These are phyloP conservation scores for Gomphus bonarii DNA, from an alignment of 1,284 basidiomycete species.

Conservation along the genomic window DNA sequence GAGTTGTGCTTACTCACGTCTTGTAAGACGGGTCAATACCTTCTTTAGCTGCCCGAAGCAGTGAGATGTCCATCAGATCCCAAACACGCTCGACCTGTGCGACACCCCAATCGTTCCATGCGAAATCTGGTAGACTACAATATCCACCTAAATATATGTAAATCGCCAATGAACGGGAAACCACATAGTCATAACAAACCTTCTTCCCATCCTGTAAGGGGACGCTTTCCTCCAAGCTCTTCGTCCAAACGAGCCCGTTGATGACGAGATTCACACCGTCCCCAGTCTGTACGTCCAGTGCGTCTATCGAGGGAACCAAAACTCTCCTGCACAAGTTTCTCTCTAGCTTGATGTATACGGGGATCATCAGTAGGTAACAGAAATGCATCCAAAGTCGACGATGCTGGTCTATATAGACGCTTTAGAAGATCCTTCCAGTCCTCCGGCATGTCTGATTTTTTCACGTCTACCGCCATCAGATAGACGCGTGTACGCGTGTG, in stretches of 20 bases:
- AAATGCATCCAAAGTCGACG: conserved; percentile 85
- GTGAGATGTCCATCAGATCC: conserved; percentile 89
- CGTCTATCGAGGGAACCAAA: conserved; percentile 49
- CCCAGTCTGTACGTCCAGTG: conserved; percentile 80
- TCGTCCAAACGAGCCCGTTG: conserved; percentile 83
- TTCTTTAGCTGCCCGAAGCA: conserved; percentile 71
- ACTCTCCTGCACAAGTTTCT: conserved; percentile 68
- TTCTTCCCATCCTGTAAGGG: conserved; percentile 90
- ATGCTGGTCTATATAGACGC: conserved; percentile 73
- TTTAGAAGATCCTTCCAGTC: conserved; percentile 65
- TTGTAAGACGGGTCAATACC: conserved; percentile 82
- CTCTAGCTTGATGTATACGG: conserved; percentile 80
- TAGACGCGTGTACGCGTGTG: conserved; percentile 90
- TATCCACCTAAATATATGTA: conserved; percentile 43
- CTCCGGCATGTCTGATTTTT: conserved; percentile 46
- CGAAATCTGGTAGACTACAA: conserved; percentile 83
- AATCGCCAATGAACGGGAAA: conserved; percentile 5
- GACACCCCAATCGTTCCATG: conserved; percentile 90
- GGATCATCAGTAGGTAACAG: conserved; percentile 86
- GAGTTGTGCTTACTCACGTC: conserved; percentile 42
- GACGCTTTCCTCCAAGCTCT: conserved; percentile 71
- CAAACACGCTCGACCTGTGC: conserved; percentile 90
- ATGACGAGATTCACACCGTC: conserved; percentile 86
- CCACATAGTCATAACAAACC: conserved; percentile 32
- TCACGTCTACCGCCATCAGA: conserved; percentile 67